These are phyloP conservation scores for Purshia tridentata DNA, from an alignment of 306 rosid genomes.

Conservation along the genomic window DNA sequence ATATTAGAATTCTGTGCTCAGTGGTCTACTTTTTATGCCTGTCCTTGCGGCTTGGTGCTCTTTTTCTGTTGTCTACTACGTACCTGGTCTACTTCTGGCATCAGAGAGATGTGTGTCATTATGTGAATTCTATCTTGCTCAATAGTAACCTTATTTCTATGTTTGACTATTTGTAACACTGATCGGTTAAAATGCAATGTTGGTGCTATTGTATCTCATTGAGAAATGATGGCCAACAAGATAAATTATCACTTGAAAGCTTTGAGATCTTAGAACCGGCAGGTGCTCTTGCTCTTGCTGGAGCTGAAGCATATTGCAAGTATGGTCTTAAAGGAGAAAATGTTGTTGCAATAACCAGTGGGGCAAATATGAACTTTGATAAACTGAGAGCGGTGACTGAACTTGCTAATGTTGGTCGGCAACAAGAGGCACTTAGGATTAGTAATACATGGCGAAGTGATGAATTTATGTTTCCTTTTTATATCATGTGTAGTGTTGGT, in stretches of 20 bases:
- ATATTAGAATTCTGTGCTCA: not conserved
- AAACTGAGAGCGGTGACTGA: slow-evolving; percentile 84
- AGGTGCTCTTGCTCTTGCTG: slow-evolving; percentile 96
- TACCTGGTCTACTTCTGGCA: not conserved
- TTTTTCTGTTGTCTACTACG: too few relatives aligned
- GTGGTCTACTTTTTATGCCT: too few relatives aligned
- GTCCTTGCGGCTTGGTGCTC: too few relatives aligned
- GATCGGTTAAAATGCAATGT: not conserved
- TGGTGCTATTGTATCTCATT: slow-evolving; percentile 7
- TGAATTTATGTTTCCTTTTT: slow-evolving; percentile 10
- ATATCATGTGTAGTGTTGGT: slow-evolving; percentile 67
- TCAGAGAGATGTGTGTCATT: not conserved
- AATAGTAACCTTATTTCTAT: not conserved
- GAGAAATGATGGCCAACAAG: not conserved
- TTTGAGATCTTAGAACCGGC: slow-evolving; percentile 81
- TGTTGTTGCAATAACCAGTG: slow-evolving; percentile 84
- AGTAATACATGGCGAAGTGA: not conserved
- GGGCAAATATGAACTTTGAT: slow-evolving; percentile 98
- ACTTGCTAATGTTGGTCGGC: slow-evolving; percentile 90
- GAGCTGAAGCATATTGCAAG: slow-evolving; percentile 98
- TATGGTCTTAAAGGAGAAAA: slow-evolving; percentile 80
- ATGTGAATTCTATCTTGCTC: not conserved
- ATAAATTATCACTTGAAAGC: not conserved
- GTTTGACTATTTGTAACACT: not conserved
- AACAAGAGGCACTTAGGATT: slow-evolving; percentile 59